Conservation (phyloP, 768 basidiomycete species). For the Kwoniella dendrophila region DNA sequence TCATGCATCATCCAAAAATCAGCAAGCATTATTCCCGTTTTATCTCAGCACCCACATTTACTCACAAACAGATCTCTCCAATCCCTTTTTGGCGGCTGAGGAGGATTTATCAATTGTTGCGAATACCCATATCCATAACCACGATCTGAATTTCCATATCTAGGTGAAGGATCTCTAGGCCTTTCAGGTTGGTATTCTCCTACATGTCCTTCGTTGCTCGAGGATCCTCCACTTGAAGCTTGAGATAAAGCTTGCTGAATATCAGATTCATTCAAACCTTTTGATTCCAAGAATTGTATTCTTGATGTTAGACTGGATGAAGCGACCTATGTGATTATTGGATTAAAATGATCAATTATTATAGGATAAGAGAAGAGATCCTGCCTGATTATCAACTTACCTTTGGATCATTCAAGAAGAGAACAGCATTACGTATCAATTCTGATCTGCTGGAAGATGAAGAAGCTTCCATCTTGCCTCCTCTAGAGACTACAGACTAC, state of each 20-base stretch:
- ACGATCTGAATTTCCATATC: not conserved
- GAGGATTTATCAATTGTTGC: conserved; percentile 46
- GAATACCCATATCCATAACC: conserved; percentile 25
- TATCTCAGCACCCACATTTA: conserved; percentile 64
- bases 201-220: conserved; percentile 1
- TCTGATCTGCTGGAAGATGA: conserved; percentile 56
- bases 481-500: no score
- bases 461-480: conserved; percentile 14
- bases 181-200: conserved; percentile 1
- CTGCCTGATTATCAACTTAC: conserved; percentile 57
- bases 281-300: conserved; percentile 91
- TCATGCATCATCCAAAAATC: not conserved
- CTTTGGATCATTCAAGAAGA: conserved; percentile 82
- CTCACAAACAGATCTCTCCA: conserved; percentile 98
- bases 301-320: conserved; percentile 78
- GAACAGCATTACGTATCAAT: conserved; percentile 76
- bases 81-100: conserved; percentile 68
- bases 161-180: conserved; percentile 15
- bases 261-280: conserved; percentile 79
- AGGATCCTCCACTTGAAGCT: conserved; percentile 13
- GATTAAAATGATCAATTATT: not conserved
- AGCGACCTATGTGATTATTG: conserved; percentile 63
- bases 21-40: not conserved
- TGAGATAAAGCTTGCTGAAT: conserved; percentile 82
- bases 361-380: not conserved